A percentile compares a stretch with the other conserved stretches of the same genome.
Evolutionary conservation across 805 yeast species (phyloP).

Genomic region (Metschnikowia gelsemii): DNA sequence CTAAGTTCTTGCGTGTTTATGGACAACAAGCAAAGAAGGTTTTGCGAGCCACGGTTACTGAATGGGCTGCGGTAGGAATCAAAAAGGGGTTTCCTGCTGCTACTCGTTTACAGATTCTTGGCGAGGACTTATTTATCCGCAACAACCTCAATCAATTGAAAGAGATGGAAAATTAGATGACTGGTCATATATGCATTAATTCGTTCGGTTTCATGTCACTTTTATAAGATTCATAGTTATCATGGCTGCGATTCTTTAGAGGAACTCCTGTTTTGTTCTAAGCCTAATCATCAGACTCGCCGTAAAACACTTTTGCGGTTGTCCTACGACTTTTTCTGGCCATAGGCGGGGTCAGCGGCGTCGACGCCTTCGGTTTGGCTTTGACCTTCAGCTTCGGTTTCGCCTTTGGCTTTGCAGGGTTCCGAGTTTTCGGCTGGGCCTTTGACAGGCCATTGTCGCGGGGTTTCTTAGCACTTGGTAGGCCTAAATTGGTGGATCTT

Average conservation of each 20-base stretch:
- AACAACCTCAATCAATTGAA: slow-evolving; percentile 49
- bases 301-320: slow-evolving; percentile 18
- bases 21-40: slow-evolving; percentile 72
- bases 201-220: too few species aligned
- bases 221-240: slow-evolving; percentile 1
- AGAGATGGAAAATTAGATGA: slow-evolving; percentile 42
- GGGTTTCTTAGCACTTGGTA: slow-evolving; percentile 1
- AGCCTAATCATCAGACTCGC: slow-evolving; percentile 21
- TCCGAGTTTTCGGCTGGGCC: neutral
- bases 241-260: slow-evolving; percentile 1
- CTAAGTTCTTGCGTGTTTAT: slow-evolving; percentile 52
- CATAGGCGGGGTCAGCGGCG: slow-evolving; percentile 26
- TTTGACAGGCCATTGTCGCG: neutral
- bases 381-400: slow-evolving; percentile 6
- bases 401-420: neutral
- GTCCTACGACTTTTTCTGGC: slow-evolving; percentile 22
- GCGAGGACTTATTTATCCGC: slow-evolving; percentile 68
- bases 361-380: too few species aligned
- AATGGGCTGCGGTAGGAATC: slow-evolving; percentile 53
- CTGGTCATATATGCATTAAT: too few species aligned
- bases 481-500: neutral
- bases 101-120: slow-evolving; percentile 68
- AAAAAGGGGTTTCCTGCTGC: slow-evolving; percentile 70
- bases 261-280: too few species aligned
- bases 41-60: slow-evolving; percentile 43